These are phyloP conservation scores for Podospora pseudopauciseta DNA, from an alignment of 495 filamentous ascomycete species.

Conservation along the genomic window DNA sequence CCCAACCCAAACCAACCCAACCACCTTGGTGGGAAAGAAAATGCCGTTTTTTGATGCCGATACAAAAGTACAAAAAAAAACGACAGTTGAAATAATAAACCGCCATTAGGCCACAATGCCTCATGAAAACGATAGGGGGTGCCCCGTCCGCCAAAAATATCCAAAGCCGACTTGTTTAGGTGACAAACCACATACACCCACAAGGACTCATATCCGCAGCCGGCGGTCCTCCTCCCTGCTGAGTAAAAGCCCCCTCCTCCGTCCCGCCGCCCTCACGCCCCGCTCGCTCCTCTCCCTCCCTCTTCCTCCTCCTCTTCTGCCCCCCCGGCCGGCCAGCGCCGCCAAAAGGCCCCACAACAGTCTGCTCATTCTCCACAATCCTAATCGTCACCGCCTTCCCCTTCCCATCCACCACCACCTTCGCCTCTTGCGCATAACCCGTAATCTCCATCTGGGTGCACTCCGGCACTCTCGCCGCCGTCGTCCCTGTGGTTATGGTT, in stretches of 20 bases:
- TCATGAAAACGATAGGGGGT: too few relatives aligned
- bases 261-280: not conserved
- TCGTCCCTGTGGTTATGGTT: not conserved
- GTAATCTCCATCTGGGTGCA: slow-evolving; percentile 72
- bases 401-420: slow-evolving; percentile 37
- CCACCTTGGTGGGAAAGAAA: too few relatives aligned
- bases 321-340: not conserved
- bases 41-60: not conserved
- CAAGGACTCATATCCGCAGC: slow-evolving; percentile 26
- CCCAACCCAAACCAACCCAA: too few relatives aligned
- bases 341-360: not conserved
- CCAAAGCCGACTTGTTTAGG: slow-evolving; percentile 6
- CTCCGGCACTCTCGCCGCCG: slow-evolving; percentile 30
- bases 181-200: slow-evolving; percentile 31
- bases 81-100: too few relatives aligned
- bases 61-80: not conserved
- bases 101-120: too few relatives aligned
- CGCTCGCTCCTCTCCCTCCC: not conserved
- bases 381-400: slow-evolving; percentile 50
- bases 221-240: slow-evolving; percentile 2
- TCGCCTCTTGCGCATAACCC: slow-evolving; percentile 33
- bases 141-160: too few relatives aligned
- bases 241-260: not conserved
- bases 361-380: slow-evolving; percentile 50
- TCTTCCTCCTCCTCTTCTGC: not conserved